Evolutionary conservation across 2,329 filamentous ascomycete genomes (phyloP).

Genomic region (Penicillium paneum): DNA sequence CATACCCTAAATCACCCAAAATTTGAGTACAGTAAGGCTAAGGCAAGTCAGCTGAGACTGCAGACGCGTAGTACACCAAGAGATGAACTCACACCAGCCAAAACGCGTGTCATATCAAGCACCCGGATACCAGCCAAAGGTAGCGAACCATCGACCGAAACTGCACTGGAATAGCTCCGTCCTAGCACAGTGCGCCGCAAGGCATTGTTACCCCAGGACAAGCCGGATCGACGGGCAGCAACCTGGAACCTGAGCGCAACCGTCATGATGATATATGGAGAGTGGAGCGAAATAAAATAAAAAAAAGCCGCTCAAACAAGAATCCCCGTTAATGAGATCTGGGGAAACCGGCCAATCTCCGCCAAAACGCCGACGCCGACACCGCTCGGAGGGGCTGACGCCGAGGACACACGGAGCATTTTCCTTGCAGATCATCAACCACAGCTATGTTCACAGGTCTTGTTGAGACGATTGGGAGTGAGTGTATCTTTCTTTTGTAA

Average conservation of each 20-base stretch:
- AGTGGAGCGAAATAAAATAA: background rate
- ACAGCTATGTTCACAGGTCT: constrained; percentile 88
- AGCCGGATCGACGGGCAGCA: constrained; percentile 23
- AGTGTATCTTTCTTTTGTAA: constrained; percentile 33
- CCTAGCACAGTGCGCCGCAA: constrained; percentile 25
- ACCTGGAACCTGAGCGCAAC: constrained; percentile 24
- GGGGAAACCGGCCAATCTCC: constrained; percentile 23
- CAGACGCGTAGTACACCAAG: background rate
- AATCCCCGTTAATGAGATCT: constrained; percentile 10
- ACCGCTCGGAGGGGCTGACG: constrained; percentile 20
- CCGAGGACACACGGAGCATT: constrained; percentile 21
- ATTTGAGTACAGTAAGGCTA: constrained; percentile 98
- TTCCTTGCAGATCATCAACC: constrained; percentile 17
- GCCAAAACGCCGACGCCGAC: constrained; percentile 28
- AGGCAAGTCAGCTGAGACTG: constrained; percentile 12
- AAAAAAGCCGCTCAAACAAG: background rate
- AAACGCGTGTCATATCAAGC: constrained; percentile 92
- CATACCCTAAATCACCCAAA: constrained; percentile 88
- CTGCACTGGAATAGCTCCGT: constrained; percentile 43
- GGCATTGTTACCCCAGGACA: constrained; percentile 20
- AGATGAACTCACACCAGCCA: constrained; percentile 72
- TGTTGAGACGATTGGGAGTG: constrained; percentile 89
- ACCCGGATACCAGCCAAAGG: constrained; percentile 85
- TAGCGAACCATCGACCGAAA: constrained; percentile 46
- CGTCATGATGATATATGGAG: constrained; percentile 21